Percentiles rank a stretch among this genome's conserved stretches.
Conservation (phyloP, 2,329 filamentous ascomycete genomes). For the Talaromyces sp. region DNA sequence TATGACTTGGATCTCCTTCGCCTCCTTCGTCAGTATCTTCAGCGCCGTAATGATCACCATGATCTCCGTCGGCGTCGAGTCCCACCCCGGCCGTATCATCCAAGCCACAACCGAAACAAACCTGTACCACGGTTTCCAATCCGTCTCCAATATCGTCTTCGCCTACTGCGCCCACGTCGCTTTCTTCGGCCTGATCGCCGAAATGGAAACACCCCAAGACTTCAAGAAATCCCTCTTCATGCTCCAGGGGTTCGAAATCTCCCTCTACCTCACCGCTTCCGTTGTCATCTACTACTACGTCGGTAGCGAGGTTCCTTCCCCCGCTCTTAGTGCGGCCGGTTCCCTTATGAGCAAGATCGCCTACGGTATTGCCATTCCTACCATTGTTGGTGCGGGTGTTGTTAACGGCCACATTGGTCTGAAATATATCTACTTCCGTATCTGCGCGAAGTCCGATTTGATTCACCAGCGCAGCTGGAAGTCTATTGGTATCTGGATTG, state of each 20-base stretch:
- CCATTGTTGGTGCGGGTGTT: slow-evolving; percentile 70
- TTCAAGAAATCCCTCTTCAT: slow-evolving; percentile 66
- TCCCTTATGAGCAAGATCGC: slow-evolving; percentile 63
- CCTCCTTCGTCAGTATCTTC: slow-evolving; percentile 64
- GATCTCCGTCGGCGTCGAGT: slow-evolving; percentile 62
- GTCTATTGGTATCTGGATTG: slow-evolving; percentile 62
- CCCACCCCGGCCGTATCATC: slow-evolving; percentile 43
- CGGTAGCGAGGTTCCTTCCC: slow-evolving; percentile 63
- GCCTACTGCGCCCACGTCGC: slow-evolving; percentile 70
- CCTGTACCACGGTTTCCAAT: slow-evolving; percentile 62
- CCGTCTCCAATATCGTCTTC: slow-evolving; percentile 71
- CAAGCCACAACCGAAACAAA: slow-evolving; percentile 43
- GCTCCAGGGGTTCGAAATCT: slow-evolving; percentile 62
- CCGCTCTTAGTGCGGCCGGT: slow-evolving; percentile 66
- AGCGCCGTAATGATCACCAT: slow-evolving; percentile 68
- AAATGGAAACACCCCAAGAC: slow-evolving; percentile 63
- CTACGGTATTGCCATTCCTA: slow-evolving; percentile 69
- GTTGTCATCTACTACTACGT: slow-evolving; percentile 70
- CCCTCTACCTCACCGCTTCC: slow-evolving; percentile 66
- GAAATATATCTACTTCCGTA: slow-evolving; percentile 67
- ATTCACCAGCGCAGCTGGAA: slow-evolving; percentile 52
- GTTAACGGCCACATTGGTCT: slow-evolving; percentile 69
- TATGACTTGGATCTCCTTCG: slow-evolving; percentile 64
- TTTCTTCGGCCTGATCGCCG: slow-evolving; percentile 68
- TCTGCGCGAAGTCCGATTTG: slow-evolving; percentile 62